Evolutionary conservation across 768 basidiomycete genomes (phyloP).

Genomic region (Naematelia aurantialba): DNA sequence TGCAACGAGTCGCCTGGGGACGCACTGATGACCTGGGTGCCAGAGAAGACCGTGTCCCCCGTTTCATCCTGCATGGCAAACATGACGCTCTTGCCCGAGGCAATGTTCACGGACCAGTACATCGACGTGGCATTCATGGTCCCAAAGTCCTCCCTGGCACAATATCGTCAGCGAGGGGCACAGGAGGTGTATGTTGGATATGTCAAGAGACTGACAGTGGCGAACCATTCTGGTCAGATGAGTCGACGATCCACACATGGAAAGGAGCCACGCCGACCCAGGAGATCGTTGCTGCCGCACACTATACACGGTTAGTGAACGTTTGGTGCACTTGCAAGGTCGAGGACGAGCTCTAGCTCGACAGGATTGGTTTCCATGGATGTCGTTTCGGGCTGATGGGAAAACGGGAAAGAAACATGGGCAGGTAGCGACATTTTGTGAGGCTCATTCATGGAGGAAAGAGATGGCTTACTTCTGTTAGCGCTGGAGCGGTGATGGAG

Average conservation of each 20-base stretch:
- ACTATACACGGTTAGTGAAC: neutral
- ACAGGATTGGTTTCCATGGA: no score
- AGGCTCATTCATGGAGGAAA: no score
- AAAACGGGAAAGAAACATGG: no score
- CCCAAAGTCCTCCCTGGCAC: constrained; percentile 3
- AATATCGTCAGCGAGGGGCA: neutral
- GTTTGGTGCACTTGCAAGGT: no score
- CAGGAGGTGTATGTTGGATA: neutral
- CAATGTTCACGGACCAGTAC: constrained; percentile 3
- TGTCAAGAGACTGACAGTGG: neutral
- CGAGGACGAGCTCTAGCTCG: no score
- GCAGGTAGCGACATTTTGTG: no score
- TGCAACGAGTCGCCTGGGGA: neutral
- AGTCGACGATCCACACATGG: constrained; percentile 5
- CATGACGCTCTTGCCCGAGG: constrained; percentile 2
- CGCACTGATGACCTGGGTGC: constrained; percentile 3
- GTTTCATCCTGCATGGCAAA: constrained; percentile 3
- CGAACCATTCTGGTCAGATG: neutral
- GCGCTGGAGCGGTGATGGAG: neutral
- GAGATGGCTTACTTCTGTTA: neutral
- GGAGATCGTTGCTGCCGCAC: neutral
- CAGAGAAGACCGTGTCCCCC: neutral
- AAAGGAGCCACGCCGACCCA: constrained; percentile 4
- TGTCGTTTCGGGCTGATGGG: no score
- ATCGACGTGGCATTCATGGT: constrained; percentile 3